A percentile compares a stretch with the other conserved stretches of the same genome.
These are phyloP conservation scores for Metschnikowia amazonensis DNA, from an alignment of 805 yeast genomes.

Conservation along the genomic window DNA sequence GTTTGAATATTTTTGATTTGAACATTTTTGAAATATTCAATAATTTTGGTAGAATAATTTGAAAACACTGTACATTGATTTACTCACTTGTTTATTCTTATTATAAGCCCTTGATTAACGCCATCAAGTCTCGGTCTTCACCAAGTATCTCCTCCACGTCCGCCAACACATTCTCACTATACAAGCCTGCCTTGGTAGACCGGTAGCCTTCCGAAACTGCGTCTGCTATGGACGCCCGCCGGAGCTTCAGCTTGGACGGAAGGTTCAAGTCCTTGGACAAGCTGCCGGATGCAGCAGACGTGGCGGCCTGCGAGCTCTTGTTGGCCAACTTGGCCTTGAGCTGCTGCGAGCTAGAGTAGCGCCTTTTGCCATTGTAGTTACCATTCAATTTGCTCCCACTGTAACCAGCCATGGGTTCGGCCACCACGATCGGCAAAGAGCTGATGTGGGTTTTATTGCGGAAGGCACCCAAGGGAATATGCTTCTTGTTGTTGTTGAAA, in stretches of 20 bases:
- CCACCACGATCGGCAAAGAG: constrained; percentile 24
- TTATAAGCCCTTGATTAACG: constrained; percentile 31
- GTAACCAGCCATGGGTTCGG: constrained; percentile 26
- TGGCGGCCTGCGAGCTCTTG: constrained; percentile 9
- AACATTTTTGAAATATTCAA: too few relatives aligned
- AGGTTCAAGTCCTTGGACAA: constrained; percentile 14
- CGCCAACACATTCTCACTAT: constrained; percentile 68
- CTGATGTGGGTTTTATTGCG: constrained; percentile 53
- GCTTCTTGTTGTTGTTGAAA: constrained; percentile 41
- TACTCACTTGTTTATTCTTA: too few relatives aligned
- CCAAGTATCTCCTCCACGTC: constrained; percentile 69
- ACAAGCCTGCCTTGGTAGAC: constrained; percentile 71
- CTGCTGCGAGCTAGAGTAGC: constrained; percentile 12
- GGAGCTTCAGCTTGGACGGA: constrained; percentile 37
- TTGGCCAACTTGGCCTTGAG: constrained; percentile 15
- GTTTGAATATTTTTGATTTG: too few relatives aligned
- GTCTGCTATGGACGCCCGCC: constrained; percentile 67
- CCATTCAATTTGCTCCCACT: constrained; percentile 26
- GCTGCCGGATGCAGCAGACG: constrained; percentile 7
- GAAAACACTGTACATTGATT: too few relatives aligned
- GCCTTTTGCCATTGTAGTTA: constrained; percentile 20
- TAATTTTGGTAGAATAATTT: too few relatives aligned
- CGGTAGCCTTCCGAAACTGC: constrained; percentile 75
- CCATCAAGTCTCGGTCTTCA: constrained; percentile 47
- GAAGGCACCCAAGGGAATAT: constrained; percentile 85